Evolutionary conservation across 2,329 filamentous ascomycete genomes (phyloP).

Genomic region (Stagonosporopsis rhizophila): DNA sequence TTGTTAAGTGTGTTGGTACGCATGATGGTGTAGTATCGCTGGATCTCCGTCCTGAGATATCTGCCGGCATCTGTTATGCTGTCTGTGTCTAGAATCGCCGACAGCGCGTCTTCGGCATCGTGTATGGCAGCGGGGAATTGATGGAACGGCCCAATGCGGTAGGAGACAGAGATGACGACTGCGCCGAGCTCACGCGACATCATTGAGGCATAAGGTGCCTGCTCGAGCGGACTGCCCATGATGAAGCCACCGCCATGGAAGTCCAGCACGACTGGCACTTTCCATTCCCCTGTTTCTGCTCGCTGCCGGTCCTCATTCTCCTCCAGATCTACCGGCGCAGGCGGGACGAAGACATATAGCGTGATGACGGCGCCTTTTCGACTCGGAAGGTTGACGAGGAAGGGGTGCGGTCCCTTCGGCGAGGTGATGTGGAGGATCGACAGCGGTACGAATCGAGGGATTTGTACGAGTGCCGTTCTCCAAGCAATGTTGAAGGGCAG

Average conservation of each 20-base stretch:
- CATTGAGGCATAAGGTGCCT: constrained; percentile 57
- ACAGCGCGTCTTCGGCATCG: constrained; percentile 56
- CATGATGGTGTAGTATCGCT: constrained; percentile 43
- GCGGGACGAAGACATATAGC: constrained; percentile 53
- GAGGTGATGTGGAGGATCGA: constrained; percentile 49
- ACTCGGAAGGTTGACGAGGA: constrained; percentile 51
- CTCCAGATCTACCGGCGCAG: constrained; percentile 39
- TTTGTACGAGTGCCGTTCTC: constrained; percentile 47
- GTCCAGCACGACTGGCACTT: constrained; percentile 51
- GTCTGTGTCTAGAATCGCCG: constrained; percentile 51
- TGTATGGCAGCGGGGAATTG: constrained; percentile 57
- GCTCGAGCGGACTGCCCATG: constrained; percentile 53
- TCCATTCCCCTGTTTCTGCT: constrained; percentile 39
- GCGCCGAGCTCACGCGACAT: constrained; percentile 53
- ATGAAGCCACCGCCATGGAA: constrained; percentile 56
- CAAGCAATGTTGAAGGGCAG: constrained; percentile 47
- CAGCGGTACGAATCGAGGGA: constrained; percentile 48
- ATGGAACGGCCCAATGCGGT: constrained; percentile 56
- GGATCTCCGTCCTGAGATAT: constrained; percentile 45
- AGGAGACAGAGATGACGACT: constrained; percentile 57
- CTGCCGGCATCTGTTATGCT: constrained; percentile 41
- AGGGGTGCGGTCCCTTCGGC: constrained; percentile 52
- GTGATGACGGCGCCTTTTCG: constrained; percentile 49
- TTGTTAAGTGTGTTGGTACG: constrained; percentile 24
- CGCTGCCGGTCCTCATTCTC: constrained; percentile 27